Conservation (phyloP, 257 asterid genomes). For the Solanum virginianum region DNA sequence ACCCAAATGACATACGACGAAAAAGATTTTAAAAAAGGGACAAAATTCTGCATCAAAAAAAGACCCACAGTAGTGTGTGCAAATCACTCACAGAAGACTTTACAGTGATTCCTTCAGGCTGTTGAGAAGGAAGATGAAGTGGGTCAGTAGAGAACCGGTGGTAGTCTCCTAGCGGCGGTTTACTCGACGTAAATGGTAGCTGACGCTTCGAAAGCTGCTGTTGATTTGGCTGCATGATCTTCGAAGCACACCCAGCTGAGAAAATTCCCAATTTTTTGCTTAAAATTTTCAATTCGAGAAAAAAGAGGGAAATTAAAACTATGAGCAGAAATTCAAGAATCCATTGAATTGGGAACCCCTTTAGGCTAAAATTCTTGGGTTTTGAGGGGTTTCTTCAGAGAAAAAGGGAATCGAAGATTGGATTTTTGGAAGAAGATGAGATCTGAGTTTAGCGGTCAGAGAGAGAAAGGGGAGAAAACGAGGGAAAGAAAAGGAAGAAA, state of each 20-base stretch:
- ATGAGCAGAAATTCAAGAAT: background rate
- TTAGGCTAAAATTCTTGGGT: background rate
- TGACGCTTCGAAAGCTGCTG: constrained; percentile 25
- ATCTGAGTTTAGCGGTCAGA: constrained; percentile 21
- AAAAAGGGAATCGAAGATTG: background rate
- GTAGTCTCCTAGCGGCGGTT: constrained; percentile 68
- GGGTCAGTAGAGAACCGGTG: constrained; percentile 50
- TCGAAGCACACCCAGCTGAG: constrained; percentile 4
- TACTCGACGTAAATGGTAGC: constrained; percentile 48
- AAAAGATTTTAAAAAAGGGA: background rate
- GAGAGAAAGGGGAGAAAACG: constrained; percentile 24
- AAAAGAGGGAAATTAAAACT: background rate
- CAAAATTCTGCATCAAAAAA: background rate
- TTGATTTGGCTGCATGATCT: constrained; percentile 30
- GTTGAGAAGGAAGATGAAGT: constrained; percentile 10
- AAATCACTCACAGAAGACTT: constrained; percentile 51
- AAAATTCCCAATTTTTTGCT: background rate
- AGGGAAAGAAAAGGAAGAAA: constrained; percentile 47
- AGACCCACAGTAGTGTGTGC: background rate
- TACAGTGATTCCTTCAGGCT: constrained; percentile 44
- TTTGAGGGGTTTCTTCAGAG: background rate
- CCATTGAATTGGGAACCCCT: background rate
- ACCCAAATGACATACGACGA: background rate
- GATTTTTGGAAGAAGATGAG: background rate
- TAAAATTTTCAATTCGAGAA: constrained; percentile 1